A percentile compares a stretch with the other conserved stretches of the same genome.
These are phyloP conservation scores for Zygotorulaspora sp. DNA, from an alignment of 805 yeast genomes.

Conservation along the genomic window DNA sequence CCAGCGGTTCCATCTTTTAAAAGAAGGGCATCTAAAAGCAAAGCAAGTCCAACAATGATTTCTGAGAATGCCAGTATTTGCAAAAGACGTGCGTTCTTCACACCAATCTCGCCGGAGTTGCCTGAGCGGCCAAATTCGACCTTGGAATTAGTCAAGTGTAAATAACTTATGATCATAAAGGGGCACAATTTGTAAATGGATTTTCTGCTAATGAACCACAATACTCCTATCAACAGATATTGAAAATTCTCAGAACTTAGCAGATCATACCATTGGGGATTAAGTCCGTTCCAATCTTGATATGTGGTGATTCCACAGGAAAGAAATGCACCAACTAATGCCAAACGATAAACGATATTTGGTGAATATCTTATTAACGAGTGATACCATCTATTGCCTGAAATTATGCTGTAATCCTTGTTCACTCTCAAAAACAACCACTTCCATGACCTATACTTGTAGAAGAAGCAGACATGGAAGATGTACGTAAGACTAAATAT, in stretches of 20 bases:
- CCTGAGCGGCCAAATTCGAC: conserved; percentile 19
- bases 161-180: conserved; percentile 48
- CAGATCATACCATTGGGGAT: conserved; percentile 60
- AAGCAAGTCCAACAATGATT: conserved; percentile 47
- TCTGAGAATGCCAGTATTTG: conserved; percentile 56
- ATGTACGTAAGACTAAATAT: conserved; percentile 27
- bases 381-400: conserved; percentile 24
- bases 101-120: conserved; percentile 11
- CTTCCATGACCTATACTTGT: conserved; percentile 34
- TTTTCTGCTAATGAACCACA: conserved; percentile 66
- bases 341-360: conserved; percentile 48
- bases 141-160: conserved; percentile 46
- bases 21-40: conserved; percentile 54
- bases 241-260: conserved; percentile 76
- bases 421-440: conserved; percentile 30
- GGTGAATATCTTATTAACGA: conserved; percentile 38
- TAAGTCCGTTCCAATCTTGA: conserved; percentile 55
- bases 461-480: conserved; percentile 25
- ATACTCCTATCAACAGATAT: conserved; percentile 47
- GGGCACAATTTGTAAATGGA: conserved; percentile 66
- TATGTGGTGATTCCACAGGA: conserved; percentile 51
- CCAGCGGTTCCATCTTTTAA: conserved; percentile 64
- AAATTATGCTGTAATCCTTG: conserved; percentile 17
- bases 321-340: conserved; percentile 51
- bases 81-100: conserved; percentile 20